phyloP scores from a whole-genome alignment of 495 filamentous ascomycete genomes.

The Talaromyces thailandensis region DNA sequence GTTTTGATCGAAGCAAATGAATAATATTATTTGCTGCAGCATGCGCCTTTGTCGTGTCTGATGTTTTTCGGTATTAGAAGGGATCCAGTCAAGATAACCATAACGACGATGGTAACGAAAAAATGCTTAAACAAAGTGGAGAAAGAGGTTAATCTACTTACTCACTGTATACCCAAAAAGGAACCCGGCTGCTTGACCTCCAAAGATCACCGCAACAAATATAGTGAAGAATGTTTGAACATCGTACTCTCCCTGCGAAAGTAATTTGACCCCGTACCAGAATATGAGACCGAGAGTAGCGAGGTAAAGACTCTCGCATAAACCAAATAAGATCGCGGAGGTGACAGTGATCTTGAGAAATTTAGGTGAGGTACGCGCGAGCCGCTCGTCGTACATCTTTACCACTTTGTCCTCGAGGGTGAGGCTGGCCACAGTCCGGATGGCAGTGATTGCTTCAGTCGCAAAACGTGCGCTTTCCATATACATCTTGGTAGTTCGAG shows the following conservation, averaged over 20 bases:
- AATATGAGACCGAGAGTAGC: slow-evolving; percentile 49
- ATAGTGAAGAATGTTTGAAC: slow-evolving; percentile 46
- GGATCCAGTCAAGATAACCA: background rate
- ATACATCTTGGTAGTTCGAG: slow-evolving; percentile 49
- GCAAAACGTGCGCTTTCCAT: slow-evolving; percentile 44
- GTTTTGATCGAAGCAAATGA: slow-evolving; percentile 1
- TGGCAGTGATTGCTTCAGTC: slow-evolving; percentile 46
- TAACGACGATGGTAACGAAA: background rate
- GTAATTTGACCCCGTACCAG: slow-evolving; percentile 50
- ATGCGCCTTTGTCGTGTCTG: slow-evolving; percentile 47
- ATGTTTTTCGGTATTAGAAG: slow-evolving; percentile 6
- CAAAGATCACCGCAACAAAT: slow-evolving; percentile 51
- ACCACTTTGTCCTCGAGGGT: slow-evolving; percentile 43
- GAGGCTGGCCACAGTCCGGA: slow-evolving; percentile 49
- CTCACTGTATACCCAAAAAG: slow-evolving; percentile 34
- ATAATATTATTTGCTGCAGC: slow-evolving; percentile 49
- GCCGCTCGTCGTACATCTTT: slow-evolving; percentile 39
- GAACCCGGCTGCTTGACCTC: slow-evolving; percentile 43
- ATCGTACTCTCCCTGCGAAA: slow-evolving; percentile 41
- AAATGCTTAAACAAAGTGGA: background rate
- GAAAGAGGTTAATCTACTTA: background rate
- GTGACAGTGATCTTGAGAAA: slow-evolving; percentile 31
- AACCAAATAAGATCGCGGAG: slow-evolving; percentile 18
- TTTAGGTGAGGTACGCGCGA: slow-evolving; percentile 39
- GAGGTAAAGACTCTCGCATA: slow-evolving; percentile 34